A percentile compares a stretch with the other conserved stretches of the same genome.
Evolutionary conservation across 495 filamentous ascomycete species (phyloP).

Genomic region (Aspergillus cristatus): DNA sequence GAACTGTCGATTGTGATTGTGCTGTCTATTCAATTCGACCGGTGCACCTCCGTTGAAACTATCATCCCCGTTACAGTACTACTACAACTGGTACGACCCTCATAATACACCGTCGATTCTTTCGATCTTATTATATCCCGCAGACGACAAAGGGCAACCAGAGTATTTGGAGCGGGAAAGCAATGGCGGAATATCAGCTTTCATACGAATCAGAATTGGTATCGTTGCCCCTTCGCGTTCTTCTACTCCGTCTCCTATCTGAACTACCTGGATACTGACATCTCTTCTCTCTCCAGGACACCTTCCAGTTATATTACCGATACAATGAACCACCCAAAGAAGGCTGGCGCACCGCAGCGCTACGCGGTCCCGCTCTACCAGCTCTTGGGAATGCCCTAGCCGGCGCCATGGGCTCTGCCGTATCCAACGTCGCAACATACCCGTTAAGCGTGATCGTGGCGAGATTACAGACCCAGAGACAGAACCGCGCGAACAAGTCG

Average conservation of each 20-base stretch:
- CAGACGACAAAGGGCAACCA: no score
- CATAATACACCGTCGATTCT: no score
- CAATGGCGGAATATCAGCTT: constrained; percentile 25
- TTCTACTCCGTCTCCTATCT: background rate
- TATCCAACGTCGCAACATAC: constrained; percentile 73
- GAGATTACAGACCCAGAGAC: constrained; percentile 72
- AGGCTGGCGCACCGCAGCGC: constrained; percentile 27
- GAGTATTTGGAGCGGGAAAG: no score
- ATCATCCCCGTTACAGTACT: no score
- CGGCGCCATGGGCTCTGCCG: constrained; percentile 66
- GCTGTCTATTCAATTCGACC: no score
- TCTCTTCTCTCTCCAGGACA: constrained; percentile 25
- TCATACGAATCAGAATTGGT: constrained; percentile 27
- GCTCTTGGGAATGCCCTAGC: constrained; percentile 82
- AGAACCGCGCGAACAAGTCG: constrained; percentile 21
- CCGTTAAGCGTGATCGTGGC: constrained; percentile 82
- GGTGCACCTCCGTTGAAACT: no score
- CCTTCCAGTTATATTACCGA: constrained; percentile 42
- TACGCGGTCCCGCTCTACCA: constrained; percentile 53
- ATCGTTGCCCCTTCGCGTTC: constrained; percentile 1
- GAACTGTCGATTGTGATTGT: no score
- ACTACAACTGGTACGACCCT: no score
- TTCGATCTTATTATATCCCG: no score
- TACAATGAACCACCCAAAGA: constrained; percentile 29
- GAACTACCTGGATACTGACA: background rate